Conservation (phyloP, 202 grass and related monocot species). For the Schoenoplectus triqueter region DNA sequence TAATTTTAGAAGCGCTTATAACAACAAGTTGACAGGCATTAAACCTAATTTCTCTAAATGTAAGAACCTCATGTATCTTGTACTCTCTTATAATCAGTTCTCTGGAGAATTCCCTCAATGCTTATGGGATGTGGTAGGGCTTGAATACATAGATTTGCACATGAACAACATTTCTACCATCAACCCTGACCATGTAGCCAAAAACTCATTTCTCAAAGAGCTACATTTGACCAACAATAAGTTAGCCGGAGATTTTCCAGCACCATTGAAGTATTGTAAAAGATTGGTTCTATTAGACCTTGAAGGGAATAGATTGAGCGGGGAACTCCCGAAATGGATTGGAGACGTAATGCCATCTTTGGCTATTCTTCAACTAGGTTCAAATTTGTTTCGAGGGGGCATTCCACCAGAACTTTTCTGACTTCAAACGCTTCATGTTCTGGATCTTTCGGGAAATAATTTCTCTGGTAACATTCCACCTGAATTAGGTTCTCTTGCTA, state of each 20-base stretch:
- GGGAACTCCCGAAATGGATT: conserved; percentile 58
- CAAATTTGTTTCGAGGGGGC: conserved; percentile 45
- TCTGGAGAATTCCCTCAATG: conserved; percentile 54
- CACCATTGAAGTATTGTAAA: conserved; percentile 13
- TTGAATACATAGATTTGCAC: conserved; percentile 52
- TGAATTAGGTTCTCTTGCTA: conserved; percentile 44
- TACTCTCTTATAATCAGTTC: conserved; percentile 56
- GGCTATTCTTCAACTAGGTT: conserved; percentile 44
- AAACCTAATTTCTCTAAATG: conserved; percentile 43
- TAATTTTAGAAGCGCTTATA: conserved; percentile 53
- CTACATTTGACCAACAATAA: conserved; percentile 46
- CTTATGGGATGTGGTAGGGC: conserved; percentile 36
- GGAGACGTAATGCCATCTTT: not conserved
- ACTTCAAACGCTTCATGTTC: conserved; percentile 47
- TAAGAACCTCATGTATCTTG: conserved; percentile 48
- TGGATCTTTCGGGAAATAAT: conserved; percentile 61
- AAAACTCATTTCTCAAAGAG: conserved; percentile 33
- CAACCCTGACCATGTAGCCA: conserved; percentile 18
- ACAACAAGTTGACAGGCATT: conserved; percentile 51
- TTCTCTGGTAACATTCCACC: conserved; percentile 54
- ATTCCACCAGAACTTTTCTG: conserved; percentile 50
- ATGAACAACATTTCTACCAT: conserved; percentile 50
- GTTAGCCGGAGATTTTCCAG: conserved; percentile 48
- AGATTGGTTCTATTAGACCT: conserved; percentile 44
- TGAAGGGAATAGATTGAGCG: conserved; percentile 47